phyloP scores from a whole-genome alignment of 208 protist genomes.

The Leishmania braziliensis region DNA sequence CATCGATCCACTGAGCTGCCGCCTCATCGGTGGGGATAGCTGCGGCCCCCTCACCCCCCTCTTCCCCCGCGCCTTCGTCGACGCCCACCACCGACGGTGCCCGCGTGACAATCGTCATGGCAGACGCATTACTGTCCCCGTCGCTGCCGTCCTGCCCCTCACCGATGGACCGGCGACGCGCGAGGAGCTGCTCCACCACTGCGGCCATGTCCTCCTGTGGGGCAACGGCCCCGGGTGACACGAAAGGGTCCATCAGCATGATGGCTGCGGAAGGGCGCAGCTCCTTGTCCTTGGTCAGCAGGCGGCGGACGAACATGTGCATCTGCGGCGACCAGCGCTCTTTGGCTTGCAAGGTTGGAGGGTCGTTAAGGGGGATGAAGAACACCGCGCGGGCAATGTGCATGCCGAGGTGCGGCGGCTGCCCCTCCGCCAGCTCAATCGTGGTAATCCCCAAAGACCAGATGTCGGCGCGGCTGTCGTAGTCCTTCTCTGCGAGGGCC shows the following conservation, averaged over 20 bases:
- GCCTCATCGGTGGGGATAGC: slow-evolving; percentile 13
- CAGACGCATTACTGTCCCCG: slow-evolving; percentile 19
- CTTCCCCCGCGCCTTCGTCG: slow-evolving; percentile 18
- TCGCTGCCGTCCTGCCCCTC: slow-evolving; percentile 9
- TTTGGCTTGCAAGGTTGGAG: slow-evolving; percentile 78
- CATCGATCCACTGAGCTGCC: slow-evolving; percentile 25
- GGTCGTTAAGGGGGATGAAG: slow-evolving; percentile 74
- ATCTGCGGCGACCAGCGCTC: slow-evolving; percentile 90
- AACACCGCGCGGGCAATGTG: slow-evolving; percentile 81
- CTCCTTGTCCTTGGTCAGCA: slow-evolving; percentile 82
- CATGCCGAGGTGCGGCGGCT: slow-evolving; percentile 91
- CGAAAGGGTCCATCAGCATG: slow-evolving; percentile 87
- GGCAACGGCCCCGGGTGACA: slow-evolving; percentile 54
- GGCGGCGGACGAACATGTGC: slow-evolving; percentile 77
- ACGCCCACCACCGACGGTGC: slow-evolving; percentile 21
- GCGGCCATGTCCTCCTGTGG: slow-evolving; percentile 66
- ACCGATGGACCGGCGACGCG: slow-evolving; percentile 43
- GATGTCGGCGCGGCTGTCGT: slow-evolving; percentile 94
- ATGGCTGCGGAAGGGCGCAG: slow-evolving; percentile 61
- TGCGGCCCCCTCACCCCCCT: background rate
- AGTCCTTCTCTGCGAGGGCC: slow-evolving; percentile 88
- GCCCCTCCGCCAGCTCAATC: slow-evolving; percentile 96
- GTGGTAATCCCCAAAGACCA: slow-evolving; percentile 96
- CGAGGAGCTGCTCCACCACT: slow-evolving; percentile 62
- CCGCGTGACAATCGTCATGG: slow-evolving; percentile 34